Evolutionary conservation across 306 rosid species (phyloP), one percentile per base, ranked within the genome.

Genomic region (Lotus japonicus): DNA sequence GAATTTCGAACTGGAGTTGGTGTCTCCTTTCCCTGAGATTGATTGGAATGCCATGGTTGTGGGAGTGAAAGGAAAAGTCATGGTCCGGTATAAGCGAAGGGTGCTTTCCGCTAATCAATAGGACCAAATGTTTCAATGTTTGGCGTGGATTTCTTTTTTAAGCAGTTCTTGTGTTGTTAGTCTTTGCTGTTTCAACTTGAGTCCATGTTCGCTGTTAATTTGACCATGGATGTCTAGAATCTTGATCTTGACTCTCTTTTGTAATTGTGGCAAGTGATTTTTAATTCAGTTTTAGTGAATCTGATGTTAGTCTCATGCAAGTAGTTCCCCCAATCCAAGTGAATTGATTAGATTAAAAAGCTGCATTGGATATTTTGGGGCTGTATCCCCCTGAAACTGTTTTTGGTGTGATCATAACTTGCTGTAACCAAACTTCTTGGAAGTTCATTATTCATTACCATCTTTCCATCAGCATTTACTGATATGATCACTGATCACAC

Each of bases 21-120:
- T 86, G 7, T 94, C 97, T 21, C 96, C 96, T 12, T 94, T 94
- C 64, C 98, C 98, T 3, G 96, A 94, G 81, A 88, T 80, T 8
- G 98, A 90, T 70, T 94, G 97, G 98, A 90, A 94, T 77, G 98
- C 98, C 81, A 94, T 94, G 98, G 97, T 94, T 63, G 98, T 94
- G 0, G 98, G 98, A 44, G 98, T 94, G 55, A 94, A 94, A 66
- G 98, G 97, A 23, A 81, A 88, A 77, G 97, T 88, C 35, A 90
- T 94, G 98, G 97, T 90, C 21, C 88, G 95, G 14, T 94, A 94
- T 70, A 94, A 90, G 83, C 77, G 97, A 10, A 75, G 86, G 84
- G 79, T 67, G 73, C 96, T 94, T 56, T 79, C 82, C 13, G 80
- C 75, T 59, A 38, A 80, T 33, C 85, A 72, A 43, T 70, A 75